phyloP scores from a whole-genome alignment of 495 filamentous ascomycete species.

The Penicillium atrosanguineum region DNA sequence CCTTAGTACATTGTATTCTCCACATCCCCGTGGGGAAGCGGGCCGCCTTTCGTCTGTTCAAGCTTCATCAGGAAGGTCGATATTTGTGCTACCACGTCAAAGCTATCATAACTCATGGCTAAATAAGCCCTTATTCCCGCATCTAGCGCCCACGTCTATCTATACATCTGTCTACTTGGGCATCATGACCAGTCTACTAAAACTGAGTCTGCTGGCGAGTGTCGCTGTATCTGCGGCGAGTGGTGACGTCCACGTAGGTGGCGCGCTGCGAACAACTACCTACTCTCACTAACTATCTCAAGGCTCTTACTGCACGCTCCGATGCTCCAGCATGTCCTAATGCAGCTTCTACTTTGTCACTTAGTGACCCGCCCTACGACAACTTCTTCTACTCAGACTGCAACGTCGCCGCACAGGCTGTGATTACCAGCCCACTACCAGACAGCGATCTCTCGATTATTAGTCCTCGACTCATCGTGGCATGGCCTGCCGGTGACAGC shows the following conservation, averaged over 20 bases:
- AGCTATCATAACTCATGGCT: not conserved
- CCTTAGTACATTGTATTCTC: not conserved
- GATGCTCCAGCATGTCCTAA: conserved; percentile 7
- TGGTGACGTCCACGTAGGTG: conserved; percentile 16
- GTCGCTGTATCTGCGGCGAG: not conserved
- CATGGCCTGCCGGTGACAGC: conserved; percentile 66
- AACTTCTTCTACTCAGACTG: conserved; percentile 67
- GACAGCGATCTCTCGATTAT: conserved; percentile 54
- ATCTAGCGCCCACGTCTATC: not conserved
- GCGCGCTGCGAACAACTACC: conserved; percentile 6
- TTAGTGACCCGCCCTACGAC: conserved; percentile 49
- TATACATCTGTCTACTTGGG: not conserved
- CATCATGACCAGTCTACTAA: conserved; percentile 3
- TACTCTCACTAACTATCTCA: conserved; percentile 1
- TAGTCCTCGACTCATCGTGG: conserved; percentile 54
- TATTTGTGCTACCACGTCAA: not conserved
- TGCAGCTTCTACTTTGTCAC: conserved; percentile 18
- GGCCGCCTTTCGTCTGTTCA: conserved; percentile 3
- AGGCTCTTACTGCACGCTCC: conserved; percentile 1
- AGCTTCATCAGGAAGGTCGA: conserved; percentile 18
- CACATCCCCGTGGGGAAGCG: conserved; percentile 8
- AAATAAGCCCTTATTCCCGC: not conserved
- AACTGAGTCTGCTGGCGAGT: not conserved
- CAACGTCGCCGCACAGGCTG: conserved; percentile 53
- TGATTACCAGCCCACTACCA: conserved; percentile 54